These are phyloP conservation scores for Aureobasidium uvarum DNA, from an alignment of 2,329 filamentous ascomycete genomes.

Conservation along the genomic window DNA sequence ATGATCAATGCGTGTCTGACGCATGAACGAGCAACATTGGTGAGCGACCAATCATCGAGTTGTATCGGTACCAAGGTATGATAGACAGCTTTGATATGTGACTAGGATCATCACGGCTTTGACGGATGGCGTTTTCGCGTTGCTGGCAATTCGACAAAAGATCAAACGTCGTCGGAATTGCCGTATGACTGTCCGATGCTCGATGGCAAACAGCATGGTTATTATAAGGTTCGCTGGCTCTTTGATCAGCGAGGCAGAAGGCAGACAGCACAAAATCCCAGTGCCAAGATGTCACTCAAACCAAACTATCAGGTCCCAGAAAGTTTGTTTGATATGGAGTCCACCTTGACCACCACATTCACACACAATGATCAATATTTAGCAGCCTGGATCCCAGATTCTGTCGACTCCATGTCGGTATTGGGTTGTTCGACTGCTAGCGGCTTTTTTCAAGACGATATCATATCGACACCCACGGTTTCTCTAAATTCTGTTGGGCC, in stretches of 20 bases:
- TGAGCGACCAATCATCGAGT: not conserved
- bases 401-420: not conserved
- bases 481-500: no score
- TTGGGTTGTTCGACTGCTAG: not conserved
- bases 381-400: not conserved
- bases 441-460: not conserved
- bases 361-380: not conserved
- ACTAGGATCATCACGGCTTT: not conserved
- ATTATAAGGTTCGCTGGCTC: not conserved
- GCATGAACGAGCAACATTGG: not conserved
- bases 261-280: not conserved
- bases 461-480: not conserved
- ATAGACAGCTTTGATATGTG: not conserved
- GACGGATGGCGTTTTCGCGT: not conserved
- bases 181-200: not conserved
- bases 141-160: not conserved
- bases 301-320: not conserved
- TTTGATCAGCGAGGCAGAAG: not conserved
- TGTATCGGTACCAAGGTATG: not conserved
- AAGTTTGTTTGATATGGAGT: not conserved
- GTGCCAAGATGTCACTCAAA: not conserved
- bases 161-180: not conserved
- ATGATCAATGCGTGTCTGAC: no score
- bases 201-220: not conserved
- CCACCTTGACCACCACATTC: not conserved